Base-by-base conservation (phyloP, 352 stramenopile species). In the Pythium rhizo-oryzae region DNA sequence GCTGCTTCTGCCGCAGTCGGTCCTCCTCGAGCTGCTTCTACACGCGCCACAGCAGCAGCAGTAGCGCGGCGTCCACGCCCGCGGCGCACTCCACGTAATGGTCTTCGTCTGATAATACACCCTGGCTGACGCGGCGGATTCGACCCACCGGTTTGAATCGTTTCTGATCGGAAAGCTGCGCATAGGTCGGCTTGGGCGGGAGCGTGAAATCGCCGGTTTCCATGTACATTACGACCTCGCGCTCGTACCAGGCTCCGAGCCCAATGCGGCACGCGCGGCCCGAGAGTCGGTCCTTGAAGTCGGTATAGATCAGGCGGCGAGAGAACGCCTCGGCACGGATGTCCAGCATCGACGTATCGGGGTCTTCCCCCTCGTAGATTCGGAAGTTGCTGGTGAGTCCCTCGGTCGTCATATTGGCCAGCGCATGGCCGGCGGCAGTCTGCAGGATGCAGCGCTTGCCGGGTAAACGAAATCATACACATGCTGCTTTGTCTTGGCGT, bases 241-340 rank as follows among this genome's bases (percentile, higher is more conserved):
- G 28, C 28, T 33, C 28, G 6, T 33, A 33, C 28, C 28, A 33
- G 28, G 28, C 28, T 33, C 28, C 28, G 28, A 33, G 28, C 28
- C 28, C 28, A 33, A 33, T 33, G 37, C n/a, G n/a, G n/a, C n/a
- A n/a, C n/a, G n/a, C n/a, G n/a, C n/a, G n/a, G n/a, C n/a, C n/a
- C n/a, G n/a, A n/a, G n/a, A n/a, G n/a, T n/a, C n/a, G n/a, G n/a
- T 65, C 59, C 7, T 56, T 23, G 21, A 62, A 68, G 15, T 68
- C 61, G 19, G 51, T 25, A 13, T 39, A 46, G 50, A 60, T 39
- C 16, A 37, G n/a, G 15, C 35, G 43, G n/a, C 16, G 16, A 23
- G 11, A 6, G 37, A 23, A 52, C 24, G 4, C 16, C 4, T 33
- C 8, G 16, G 13, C 30, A 1, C 25, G 15, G 55, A 62, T 62